Percentiles rank a stretch among this genome's conserved stretches.
These are phyloP conservation scores for Chalciporus piperatus DNA, from an alignment of 768 basidiomycete species.

Conservation along the genomic window DNA sequence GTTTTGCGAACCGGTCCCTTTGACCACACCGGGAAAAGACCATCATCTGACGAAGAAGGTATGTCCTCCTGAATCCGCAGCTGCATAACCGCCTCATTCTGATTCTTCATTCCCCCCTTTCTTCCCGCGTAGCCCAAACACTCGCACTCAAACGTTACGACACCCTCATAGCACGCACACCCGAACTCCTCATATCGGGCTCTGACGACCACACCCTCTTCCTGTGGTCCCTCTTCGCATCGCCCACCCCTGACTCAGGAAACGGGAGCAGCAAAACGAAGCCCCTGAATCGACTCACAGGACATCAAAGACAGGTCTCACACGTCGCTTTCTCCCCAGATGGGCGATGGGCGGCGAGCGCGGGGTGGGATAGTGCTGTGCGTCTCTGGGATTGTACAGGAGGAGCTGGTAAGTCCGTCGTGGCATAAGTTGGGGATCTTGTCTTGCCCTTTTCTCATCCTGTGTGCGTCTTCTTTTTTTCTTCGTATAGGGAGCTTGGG, in stretches of 20 bases:
- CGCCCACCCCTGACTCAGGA: constrained; percentile 22
- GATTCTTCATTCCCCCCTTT: not conserved
- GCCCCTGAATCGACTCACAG: constrained; percentile 77
- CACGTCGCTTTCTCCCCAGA: constrained; percentile 96
- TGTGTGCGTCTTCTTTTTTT: not conserved
- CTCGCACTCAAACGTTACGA: constrained; percentile 80
- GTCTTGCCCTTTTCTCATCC: not conserved
- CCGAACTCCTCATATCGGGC: constrained; percentile 89
- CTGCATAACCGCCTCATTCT: not conserved
- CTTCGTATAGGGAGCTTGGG: constrained; percentile 51
- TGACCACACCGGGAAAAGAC: constrained; percentile 80
- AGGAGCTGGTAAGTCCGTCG: constrained; percentile 40
- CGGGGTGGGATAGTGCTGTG: constrained; percentile 87
- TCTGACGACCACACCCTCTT: constrained; percentile 98
- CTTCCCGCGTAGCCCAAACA: constrained; percentile 56
- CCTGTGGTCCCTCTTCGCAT: constrained; percentile 85
- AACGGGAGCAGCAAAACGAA: constrained; percentile 49
- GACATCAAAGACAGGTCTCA: constrained; percentile 92
- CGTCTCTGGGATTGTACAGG: constrained; percentile 81
- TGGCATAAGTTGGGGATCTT: not conserved
- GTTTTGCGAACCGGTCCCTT: constrained; percentile 93
- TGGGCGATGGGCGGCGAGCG: constrained; percentile 87
- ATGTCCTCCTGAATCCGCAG: constrained; percentile 6
- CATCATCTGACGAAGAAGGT: constrained; percentile 84
- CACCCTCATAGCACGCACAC: constrained; percentile 52